Evolutionary conservation across 495 filamentous ascomycete genomes (phyloP), one percentile per base, ranked within the genome.

Genomic region (Aspergillus bertholletiae): DNA sequence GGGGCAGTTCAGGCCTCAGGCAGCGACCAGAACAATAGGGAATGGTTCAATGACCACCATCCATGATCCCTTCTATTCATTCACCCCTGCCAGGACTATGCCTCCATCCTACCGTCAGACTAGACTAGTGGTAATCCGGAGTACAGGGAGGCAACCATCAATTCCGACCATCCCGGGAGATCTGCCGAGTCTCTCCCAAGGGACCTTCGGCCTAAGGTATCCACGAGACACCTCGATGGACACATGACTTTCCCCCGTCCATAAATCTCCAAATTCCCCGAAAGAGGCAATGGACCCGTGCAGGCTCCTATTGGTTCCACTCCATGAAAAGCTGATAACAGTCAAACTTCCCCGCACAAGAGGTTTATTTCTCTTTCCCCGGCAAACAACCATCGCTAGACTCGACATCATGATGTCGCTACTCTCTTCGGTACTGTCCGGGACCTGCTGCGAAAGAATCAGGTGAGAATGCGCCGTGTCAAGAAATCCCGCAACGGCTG

Each of bases 401-500:
- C 34, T 37, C 34, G 7, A 15, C 30, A 15, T 37, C 34, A n/a
- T n/a, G 34, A 37, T 37, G 34, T 37, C 13, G 34, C 2, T 32
- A 32, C 13, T 32, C 30, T 32, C 30, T 11, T 32, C 30, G 30
- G 30, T 12, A 32, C 30, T 3, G 13, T 37, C 12, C 34, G 34
- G 6, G 13, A 15, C 34, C 11, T 37, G 5, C 5, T 12, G 23
- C 21, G 4, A 11, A 6, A 37, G 34, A 34, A 37, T 37, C 13
- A 0, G 34, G 2, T 41, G 43, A 59, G 24, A 53, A 77, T 77
- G 74, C 70, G 74, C 41, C 66, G 74, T 50, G 73, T 77, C 45
- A 77, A 75, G 58, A 77, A 77, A 45, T 77, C 74, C 49, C 70
- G 74, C 15, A 72, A 74, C 51, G 74, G 74, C 13, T 77, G 74